Evolutionary conservation across 2,329 filamentous ascomycete genomes (phyloP).

Genomic region (Tolypocladium sp.): DNA sequence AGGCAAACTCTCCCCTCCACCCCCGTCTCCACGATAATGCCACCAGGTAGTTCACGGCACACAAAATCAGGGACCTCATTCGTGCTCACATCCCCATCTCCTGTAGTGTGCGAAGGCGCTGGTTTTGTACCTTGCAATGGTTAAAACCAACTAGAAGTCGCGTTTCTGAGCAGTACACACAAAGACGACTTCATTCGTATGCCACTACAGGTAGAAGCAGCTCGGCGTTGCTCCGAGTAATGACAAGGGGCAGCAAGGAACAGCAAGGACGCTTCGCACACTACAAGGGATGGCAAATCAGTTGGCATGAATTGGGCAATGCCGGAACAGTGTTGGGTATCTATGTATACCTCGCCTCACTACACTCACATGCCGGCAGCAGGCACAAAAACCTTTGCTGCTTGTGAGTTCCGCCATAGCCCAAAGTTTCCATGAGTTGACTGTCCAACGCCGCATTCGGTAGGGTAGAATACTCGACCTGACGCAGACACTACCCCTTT

Average conservation of each 20-base stretch:
- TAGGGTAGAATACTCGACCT: not conserved
- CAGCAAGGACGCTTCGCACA: not conserved
- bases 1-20: not conserved
- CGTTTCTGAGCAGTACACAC: not conserved
- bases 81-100: not conserved
- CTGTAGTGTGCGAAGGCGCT: not conserved
- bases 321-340: slow-evolving; percentile 4
- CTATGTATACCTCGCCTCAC: slow-evolving; percentile 7
- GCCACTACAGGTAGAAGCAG: no score
- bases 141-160: not conserved
- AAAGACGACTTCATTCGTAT: not conserved
- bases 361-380: not conserved
- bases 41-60: not conserved
- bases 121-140: not conserved
- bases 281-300: not conserved
- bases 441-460: not conserved
- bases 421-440: not conserved
- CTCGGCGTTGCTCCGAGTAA: not conserved
- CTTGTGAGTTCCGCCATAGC: not conserved
- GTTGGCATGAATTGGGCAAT: slow-evolving; percentile 1
- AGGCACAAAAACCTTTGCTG: not conserved
- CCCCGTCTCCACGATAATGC: not conserved
- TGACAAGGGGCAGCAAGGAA: no score
- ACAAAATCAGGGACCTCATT: not conserved
- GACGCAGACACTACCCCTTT: not conserved